These are phyloP conservation scores for Penicillium aurantiogriseum DNA, from an alignment of 2,329 filamentous ascomycete species.

Conservation along the genomic window DNA sequence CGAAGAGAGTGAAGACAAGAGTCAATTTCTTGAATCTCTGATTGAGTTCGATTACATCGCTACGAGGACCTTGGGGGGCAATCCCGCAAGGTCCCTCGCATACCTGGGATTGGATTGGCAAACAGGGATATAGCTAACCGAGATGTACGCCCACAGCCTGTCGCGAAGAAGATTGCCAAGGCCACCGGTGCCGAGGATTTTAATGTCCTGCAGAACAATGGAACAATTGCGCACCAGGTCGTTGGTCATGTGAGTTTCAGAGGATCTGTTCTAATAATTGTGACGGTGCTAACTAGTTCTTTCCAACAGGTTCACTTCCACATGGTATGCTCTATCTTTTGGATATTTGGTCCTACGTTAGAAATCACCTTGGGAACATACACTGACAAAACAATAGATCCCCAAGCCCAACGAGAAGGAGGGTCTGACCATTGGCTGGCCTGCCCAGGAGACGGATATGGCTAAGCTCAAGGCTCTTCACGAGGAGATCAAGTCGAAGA, in stretches of 20 bases:
- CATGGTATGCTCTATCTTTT: constrained; percentile 59
- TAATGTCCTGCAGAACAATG: constrained; percentile 97
- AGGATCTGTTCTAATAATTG: neutral
- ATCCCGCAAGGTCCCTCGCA: constrained; percentile 25
- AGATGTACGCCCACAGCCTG: constrained; percentile 53
- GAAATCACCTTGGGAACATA: neutral
- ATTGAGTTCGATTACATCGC: neutral
- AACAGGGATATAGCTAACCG: constrained; percentile 12
- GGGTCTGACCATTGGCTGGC: constrained; percentile 79
- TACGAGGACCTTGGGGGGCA: constrained; percentile 5
- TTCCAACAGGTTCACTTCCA: constrained; percentile 78
- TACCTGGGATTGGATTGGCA: neutral
- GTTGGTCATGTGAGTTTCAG: constrained; percentile 75
- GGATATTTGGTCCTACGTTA: neutral
- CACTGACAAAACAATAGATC: constrained; percentile 57
- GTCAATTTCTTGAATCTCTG: neutral
- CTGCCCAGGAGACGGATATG: constrained; percentile 72
- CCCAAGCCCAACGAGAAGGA: constrained; percentile 85
- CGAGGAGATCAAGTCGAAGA: constrained; percentile 86
- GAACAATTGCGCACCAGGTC: constrained; percentile 82
- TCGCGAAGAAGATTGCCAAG: constrained; percentile 80
- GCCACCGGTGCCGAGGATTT: constrained; percentile 77
- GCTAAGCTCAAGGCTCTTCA: constrained; percentile 74
- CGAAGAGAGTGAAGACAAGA: neutral
- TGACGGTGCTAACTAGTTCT: constrained; percentile 1